Conservation (phyloP, 164 flowering plant species). For the Chimonanthus salicifolius region DNA sequence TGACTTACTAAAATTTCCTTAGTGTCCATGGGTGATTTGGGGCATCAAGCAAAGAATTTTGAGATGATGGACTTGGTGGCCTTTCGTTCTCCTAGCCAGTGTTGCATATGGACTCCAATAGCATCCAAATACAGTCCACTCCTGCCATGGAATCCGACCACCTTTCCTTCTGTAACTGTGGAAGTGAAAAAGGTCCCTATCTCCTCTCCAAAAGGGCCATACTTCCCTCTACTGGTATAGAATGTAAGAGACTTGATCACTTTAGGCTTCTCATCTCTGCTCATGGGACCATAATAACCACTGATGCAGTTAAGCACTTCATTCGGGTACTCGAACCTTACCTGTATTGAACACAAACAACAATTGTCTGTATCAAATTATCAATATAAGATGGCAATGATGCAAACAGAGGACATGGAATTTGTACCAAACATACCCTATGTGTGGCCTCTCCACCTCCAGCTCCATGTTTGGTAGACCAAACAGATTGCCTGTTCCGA, state of each 20-base stretch:
- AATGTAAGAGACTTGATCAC: constrained; percentile 61
- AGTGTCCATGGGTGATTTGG: background rate
- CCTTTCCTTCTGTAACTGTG: constrained; percentile 63
- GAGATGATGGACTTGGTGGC: constrained; percentile 17
- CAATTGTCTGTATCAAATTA: background rate
- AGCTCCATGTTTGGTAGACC: constrained; percentile 71
- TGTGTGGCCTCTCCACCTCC: constrained; percentile 34
- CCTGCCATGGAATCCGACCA: constrained; percentile 85
- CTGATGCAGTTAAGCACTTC: constrained; percentile 59
- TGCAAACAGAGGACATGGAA: background rate
- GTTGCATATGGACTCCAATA: constrained; percentile 88
- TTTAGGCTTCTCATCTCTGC: constrained; percentile 23
- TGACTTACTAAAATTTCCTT: too few relatives aligned
- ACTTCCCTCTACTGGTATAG: constrained; percentile 53
- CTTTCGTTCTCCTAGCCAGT: constrained; percentile 53
- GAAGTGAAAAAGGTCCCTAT: constrained; percentile 66
- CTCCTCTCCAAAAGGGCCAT: constrained; percentile 84
- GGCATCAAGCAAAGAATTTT: constrained; percentile 26
- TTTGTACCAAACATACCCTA: constrained; percentile 26
- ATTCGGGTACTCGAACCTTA: constrained; percentile 47
- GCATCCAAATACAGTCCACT: constrained; percentile 68
- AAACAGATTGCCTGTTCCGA: constrained; percentile 62
- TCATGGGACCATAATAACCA: constrained; percentile 52
- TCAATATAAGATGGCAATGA: background rate
- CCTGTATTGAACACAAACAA: background rate